phyloP scores from a whole-genome alignment of 2,329 filamentous ascomycete species.

The Aotearoamyces nothofagi region DNA sequence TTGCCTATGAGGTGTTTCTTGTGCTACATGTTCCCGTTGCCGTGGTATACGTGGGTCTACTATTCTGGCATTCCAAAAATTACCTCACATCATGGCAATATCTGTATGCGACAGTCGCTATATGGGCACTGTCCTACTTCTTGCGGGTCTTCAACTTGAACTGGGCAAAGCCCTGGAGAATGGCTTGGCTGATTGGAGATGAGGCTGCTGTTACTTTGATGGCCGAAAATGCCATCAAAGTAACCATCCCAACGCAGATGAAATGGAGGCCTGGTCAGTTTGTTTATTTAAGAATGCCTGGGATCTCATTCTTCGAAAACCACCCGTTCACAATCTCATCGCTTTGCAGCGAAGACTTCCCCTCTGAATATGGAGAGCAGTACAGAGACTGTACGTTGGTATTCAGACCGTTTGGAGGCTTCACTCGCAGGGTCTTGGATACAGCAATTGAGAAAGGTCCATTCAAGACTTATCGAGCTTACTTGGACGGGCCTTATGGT shows the following conservation, averaged over 20 bases:
- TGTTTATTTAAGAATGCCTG: slow-evolving; percentile 86
- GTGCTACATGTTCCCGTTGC: slow-evolving; percentile 70
- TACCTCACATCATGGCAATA: slow-evolving; percentile 85
- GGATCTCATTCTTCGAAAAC: slow-evolving; percentile 79
- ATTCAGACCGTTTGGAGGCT: slow-evolving; percentile 82
- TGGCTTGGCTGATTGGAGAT: slow-evolving; percentile 77
- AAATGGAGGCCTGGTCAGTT: slow-evolving; percentile 90
- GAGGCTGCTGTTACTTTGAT: slow-evolving; percentile 82
- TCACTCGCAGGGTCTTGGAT: slow-evolving; percentile 73
- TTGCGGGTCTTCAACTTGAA: slow-evolving; percentile 74
- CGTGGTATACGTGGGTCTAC: slow-evolving; percentile 62
- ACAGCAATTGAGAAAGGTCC: slow-evolving; percentile 74
- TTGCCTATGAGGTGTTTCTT: slow-evolving; percentile 78
- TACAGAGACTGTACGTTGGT: slow-evolving; percentile 84
- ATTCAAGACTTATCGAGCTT: slow-evolving; percentile 83
- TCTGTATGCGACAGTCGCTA: slow-evolving; percentile 63
- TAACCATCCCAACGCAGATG: slow-evolving; percentile 87
- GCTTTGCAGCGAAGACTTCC: slow-evolving; percentile 83
- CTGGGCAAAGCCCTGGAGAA: slow-evolving; percentile 67
- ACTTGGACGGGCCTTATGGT: slow-evolving; percentile 87
- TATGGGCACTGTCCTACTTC: slow-evolving; percentile 64
- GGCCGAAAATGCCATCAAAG: slow-evolving; percentile 86
- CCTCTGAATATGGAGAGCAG: slow-evolving; percentile 76
- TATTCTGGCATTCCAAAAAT: slow-evolving; percentile 96
- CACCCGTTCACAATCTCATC: slow-evolving; percentile 94